phyloP scores from a whole-genome alignment of 352 stramenopile genomes.

The Globisporangium cystogenes region DNA sequence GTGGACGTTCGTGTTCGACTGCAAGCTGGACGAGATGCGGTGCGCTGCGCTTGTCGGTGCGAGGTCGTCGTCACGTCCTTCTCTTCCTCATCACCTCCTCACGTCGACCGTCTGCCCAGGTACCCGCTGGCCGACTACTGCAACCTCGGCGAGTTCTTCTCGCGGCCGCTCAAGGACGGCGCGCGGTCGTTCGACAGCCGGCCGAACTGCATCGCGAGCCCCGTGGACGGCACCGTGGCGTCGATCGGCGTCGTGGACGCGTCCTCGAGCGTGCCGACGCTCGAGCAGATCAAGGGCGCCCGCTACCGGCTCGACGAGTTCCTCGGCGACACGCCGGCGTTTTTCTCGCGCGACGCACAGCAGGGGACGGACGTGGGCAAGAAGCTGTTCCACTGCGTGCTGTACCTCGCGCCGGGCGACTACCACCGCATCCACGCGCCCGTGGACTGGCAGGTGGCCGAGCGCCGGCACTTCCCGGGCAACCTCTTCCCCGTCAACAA shows the following conservation, averaged over 20 bases:
- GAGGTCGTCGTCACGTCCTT: too few relatives aligned
- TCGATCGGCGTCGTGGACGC: constrained; percentile 51
- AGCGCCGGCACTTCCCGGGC: constrained; percentile 79
- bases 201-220: constrained; percentile 30
- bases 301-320: constrained; percentile 84
- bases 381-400: constrained; percentile 73
- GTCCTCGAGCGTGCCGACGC: constrained; percentile 35
- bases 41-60: background rate
- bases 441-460: constrained; percentile 62
- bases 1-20: constrained; percentile 76
- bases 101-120: too few relatives aligned
- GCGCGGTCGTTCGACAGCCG: constrained; percentile 34
- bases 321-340: constrained; percentile 50
- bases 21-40: constrained; percentile 84
- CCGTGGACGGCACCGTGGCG: constrained; percentile 57
- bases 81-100: too few relatives aligned
- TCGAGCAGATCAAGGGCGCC: constrained; percentile 81
- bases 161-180: constrained; percentile 68
- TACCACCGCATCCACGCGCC: constrained; percentile 87
- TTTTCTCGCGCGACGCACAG: constrained; percentile 29
- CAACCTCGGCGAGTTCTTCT: constrained; percentile 85
- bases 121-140: constrained; percentile 65
- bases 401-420: constrained; percentile 82
- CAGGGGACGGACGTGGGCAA: constrained; percentile 23
- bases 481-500: constrained; percentile 81